Conservation (phyloP, 2,329 filamentous ascomycete species). For the Fusarium dimerum region DNA sequence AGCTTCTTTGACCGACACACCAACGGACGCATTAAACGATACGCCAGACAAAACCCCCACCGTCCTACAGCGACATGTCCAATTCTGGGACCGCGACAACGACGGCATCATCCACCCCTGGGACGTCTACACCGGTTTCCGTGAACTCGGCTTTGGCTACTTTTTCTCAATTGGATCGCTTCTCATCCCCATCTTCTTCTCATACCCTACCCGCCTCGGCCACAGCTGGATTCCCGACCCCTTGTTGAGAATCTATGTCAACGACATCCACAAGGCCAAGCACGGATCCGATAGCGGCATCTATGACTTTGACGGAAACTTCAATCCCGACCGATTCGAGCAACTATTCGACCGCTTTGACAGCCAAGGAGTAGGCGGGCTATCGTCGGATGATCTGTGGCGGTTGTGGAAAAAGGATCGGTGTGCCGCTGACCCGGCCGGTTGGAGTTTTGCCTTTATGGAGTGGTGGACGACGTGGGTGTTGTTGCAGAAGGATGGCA, state of each 20-base stretch:
- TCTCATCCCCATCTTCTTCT: constrained; percentile 46
- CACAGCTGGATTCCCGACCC: constrained; percentile 40
- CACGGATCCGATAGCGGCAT: constrained; percentile 48
- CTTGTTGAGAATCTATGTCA: constrained; percentile 39
- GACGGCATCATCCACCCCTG: constrained; percentile 41
- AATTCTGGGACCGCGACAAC: constrained; percentile 43
- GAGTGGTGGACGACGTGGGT: constrained; percentile 47
- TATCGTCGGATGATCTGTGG: constrained; percentile 39
- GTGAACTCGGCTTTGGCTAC: constrained; percentile 41
- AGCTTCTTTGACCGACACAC: neutral
- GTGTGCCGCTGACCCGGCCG: constrained; percentile 23
- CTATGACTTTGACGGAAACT: constrained; percentile 50
- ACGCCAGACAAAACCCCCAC: neutral
- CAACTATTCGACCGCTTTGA: constrained; percentile 51
- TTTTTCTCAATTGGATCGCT: constrained; percentile 41
- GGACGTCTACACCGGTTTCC: constrained; percentile 43
- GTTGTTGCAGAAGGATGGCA: constrained; percentile 53
- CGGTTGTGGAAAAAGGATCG: constrained; percentile 41
- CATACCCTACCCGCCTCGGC: constrained; percentile 41
- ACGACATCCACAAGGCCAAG: constrained; percentile 44
- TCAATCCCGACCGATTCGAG: constrained; percentile 49
- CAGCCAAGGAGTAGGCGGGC: constrained; percentile 33
- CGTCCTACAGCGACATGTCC: constrained; percentile 40
- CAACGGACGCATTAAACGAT: neutral
- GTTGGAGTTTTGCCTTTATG: constrained; percentile 19